Conservation (phyloP, 768 basidiomycete genomes). For the Lentinus tigrinus region DNA sequence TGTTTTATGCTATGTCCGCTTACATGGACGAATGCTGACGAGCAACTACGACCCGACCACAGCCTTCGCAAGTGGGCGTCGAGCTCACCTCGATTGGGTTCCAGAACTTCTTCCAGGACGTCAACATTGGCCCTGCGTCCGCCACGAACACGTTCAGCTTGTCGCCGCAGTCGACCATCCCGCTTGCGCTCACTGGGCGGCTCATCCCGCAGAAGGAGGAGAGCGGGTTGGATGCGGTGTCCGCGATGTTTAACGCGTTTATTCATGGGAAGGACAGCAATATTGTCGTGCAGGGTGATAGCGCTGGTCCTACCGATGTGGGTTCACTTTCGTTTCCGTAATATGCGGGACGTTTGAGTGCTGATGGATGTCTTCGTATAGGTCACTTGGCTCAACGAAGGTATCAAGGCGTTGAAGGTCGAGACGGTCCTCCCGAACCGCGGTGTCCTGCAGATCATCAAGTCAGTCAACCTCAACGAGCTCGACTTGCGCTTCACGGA, state of each 20-base stretch:
- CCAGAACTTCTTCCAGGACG: slow-evolving; percentile 50
- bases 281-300: slow-evolving; percentile 56
- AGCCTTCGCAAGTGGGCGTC: slow-evolving; percentile 79
- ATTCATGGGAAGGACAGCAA: slow-evolving; percentile 64
- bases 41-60: neutral
- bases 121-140: slow-evolving; percentile 59
- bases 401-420: slow-evolving; percentile 61
- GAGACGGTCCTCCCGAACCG: slow-evolving; percentile 61
- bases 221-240: slow-evolving; percentile 56
- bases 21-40: slow-evolving; percentile 4
- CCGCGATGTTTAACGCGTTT: slow-evolving; percentile 68
- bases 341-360: neutral
- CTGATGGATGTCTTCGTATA: slow-evolving; percentile 24
- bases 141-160: slow-evolving; percentile 52
- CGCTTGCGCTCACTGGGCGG: slow-evolving; percentile 57
- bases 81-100: slow-evolving; percentile 61
- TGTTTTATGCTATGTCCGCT: neutral
- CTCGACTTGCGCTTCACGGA: slow-evolving; percentile 58
- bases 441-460: slow-evolving; percentile 61
- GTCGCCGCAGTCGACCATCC: slow-evolving; percentile 49
- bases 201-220: slow-evolving; percentile 58
- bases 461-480: slow-evolving; percentile 59
- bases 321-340: slow-evolving; percentile 16
- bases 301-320: slow-evolving; percentile 58
- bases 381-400: slow-evolving; percentile 74